Evolutionary conservation across 805 yeast genomes (phyloP).

Genomic region (Ogataea paraovalis): DNA sequence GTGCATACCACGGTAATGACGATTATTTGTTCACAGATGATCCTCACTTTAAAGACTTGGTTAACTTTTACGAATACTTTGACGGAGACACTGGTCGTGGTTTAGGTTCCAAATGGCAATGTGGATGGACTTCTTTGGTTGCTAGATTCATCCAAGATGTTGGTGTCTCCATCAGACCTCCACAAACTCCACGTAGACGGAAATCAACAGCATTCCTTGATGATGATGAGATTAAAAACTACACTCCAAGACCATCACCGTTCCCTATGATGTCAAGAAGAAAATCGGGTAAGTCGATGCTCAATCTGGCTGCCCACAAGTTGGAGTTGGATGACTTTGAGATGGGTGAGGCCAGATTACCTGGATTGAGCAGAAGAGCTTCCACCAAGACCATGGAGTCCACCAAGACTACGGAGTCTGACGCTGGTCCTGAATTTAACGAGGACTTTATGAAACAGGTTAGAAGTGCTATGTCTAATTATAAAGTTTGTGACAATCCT

Average conservation of each 20-base stretch:
- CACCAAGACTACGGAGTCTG: slow-evolving; percentile 26
- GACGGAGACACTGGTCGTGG: slow-evolving; percentile 96
- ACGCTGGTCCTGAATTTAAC: slow-evolving; percentile 13
- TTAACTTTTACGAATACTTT: slow-evolving; percentile 82
- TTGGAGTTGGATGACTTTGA: slow-evolving; percentile 68
- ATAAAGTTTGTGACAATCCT: slow-evolving; percentile 33
- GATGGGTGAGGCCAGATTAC: slow-evolving; percentile 28
- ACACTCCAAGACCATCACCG: slow-evolving; percentile 40
- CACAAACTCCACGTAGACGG: slow-evolving; percentile 33
- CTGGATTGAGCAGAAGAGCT: slow-evolving; percentile 30
- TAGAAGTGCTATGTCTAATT: slow-evolving; percentile 38
- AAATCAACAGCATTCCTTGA: slow-evolving; percentile 21
- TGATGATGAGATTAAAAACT: slow-evolving; percentile 36
- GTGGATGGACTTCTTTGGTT: slow-evolving; percentile 94
- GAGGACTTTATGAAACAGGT: slow-evolving; percentile 38
- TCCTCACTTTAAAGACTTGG: slow-evolving; percentile 66
- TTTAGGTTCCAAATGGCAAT: slow-evolving; percentile 88
- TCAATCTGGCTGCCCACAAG: slow-evolving; percentile 63
- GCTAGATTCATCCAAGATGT: slow-evolving; percentile 90
- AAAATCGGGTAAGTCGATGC: slow-evolving; percentile 68
- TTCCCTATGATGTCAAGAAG: slow-evolving; percentile 47
- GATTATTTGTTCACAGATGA: slow-evolving; percentile 51
- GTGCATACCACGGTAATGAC: slow-evolving; percentile 78
- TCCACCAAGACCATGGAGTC: slow-evolving; percentile 28
- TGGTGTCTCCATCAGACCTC: slow-evolving; percentile 62